Percentiles rank a stretch among this genome's conserved stretches.
Evolutionary conservation across 192 early-diverging fungal genomes (phyloP).

Genomic region (Coemansia sp.): DNA sequence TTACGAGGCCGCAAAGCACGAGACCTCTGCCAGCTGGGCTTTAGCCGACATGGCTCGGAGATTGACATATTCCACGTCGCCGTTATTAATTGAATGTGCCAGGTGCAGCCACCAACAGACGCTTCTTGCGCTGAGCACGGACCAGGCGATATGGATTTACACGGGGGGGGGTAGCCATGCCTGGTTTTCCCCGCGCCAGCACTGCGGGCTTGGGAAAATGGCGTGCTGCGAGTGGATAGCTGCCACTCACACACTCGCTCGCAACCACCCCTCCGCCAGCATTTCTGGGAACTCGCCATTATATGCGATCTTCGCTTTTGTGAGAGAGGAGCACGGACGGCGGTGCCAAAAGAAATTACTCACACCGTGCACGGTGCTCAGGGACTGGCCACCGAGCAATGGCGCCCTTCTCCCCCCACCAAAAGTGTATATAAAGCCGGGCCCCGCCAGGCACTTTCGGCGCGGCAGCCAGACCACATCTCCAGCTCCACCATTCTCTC

Average conservation of each 20-base stretch:
- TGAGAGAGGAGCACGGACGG: not conserved
- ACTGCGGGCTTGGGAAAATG: not conserved
- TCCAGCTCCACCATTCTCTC: not conserved
- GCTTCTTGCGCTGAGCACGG: slow-evolving; percentile 5
- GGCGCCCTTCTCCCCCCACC: not conserved
- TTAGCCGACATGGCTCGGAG: not conserved
- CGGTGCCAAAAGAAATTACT: not conserved
- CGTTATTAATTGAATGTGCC: not conserved
- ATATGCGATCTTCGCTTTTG: not conserved
- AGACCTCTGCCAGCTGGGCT: not conserved
- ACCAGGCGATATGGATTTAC: not conserved
- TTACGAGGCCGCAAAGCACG: not conserved
- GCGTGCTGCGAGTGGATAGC: not conserved
- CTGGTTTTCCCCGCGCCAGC: not conserved
- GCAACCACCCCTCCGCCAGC: not conserved
- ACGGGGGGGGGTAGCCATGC: not conserved
- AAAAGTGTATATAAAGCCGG: not conserved
- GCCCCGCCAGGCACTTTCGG: not conserved
- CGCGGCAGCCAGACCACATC: slow-evolving; percentile 1
- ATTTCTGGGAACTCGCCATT: not conserved
- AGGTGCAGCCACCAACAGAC: not conserved
- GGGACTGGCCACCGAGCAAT: not conserved
- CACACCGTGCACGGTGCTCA: not conserved
- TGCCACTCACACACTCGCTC: not conserved
- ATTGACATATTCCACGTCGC: slow-evolving; percentile 3